A percentile compares a stretch with the other conserved stretches of the same genome.
phyloP scores from a whole-genome alignment of 78 protist species.

The Protostelium mycophagum region DNA sequence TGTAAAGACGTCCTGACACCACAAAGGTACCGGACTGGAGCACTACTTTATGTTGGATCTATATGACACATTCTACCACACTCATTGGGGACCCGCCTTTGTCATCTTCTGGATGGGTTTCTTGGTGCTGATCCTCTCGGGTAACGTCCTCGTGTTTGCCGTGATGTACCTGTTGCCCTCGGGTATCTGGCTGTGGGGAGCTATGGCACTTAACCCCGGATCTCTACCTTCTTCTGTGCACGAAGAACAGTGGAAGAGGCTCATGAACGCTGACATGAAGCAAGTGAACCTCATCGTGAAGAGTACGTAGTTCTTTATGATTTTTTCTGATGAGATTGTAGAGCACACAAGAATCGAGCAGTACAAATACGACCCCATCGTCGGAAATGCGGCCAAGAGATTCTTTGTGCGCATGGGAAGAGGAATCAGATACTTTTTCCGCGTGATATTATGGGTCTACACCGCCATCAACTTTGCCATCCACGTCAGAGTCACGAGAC shows the following conservation, averaged over 20 bases:
- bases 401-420: neutral
- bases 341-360: neutral
- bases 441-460: neutral
- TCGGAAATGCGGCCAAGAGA: neutral
- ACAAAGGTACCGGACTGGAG: neutral
- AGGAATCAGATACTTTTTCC: neutral
- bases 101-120: neutral
- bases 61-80: neutral
- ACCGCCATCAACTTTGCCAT: slow-evolving; percentile 1
- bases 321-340: neutral
- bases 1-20: too few species aligned
- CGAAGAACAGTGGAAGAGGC: neutral
- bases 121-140: neutral
- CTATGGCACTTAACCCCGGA: neutral
- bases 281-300: neutral
- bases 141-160: neutral
- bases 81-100: neutral
- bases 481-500: neutral
- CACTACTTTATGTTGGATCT: neutral
- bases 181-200: neutral
- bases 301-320: neutral
- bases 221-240: neutral
- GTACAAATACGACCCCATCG: neutral
- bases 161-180: neutral
- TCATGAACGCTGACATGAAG: neutral